Evolutionary conservation across 2,329 filamentous ascomycete genomes (phyloP), one percentile per base, ranked within the genome.

Genomic region (Beauveria sp.): DNA sequence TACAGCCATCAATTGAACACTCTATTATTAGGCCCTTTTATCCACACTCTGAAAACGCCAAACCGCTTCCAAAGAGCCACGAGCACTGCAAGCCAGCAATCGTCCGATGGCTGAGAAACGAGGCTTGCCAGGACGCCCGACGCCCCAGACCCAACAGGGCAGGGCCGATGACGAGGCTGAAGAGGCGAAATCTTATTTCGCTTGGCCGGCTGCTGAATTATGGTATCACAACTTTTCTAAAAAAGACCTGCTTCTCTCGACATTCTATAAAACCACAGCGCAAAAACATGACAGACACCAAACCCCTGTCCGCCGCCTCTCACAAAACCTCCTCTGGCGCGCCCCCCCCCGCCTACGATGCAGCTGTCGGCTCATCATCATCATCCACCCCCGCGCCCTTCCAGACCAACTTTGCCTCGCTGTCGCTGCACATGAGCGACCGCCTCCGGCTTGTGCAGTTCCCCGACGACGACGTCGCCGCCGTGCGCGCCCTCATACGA

Each of bases 371-470:
- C 47, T 49, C 47, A 1, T 43, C 55, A n/a, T 46, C 52, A 4
- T n/a, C 38, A n/a, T 7, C 53, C 38, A 24, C 24, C 10, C 22
- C 18, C 24, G 7, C 10, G 6, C 45, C 46, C 4, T 62, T 62
- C 26, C 53, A 45, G 47, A 62, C 60, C 22, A 58, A 45, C 22
- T 62, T 62, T 30, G 60, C 38, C 40, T 62, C 54, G 22, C 26
- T 62, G n/a, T 62, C 60, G 24, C 53, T 62, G n/a, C 60, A 62
- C 60, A 58, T 42, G 40, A 58, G 28, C 22, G 60, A 62, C 42
- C 46, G 49, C 12, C 30, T 62, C 7, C 60, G 60, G 9, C 28
- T 62, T 49, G 43, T 62, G n/a, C 53, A 62, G 26, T 62, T 62
- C 18, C 10, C 20, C 26, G 9, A 6, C 12, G 53, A 57, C 26